Evolutionary conservation across 2,329 filamentous ascomycete genomes (phyloP).

Genomic region (Verruconis gallopava): DNA sequence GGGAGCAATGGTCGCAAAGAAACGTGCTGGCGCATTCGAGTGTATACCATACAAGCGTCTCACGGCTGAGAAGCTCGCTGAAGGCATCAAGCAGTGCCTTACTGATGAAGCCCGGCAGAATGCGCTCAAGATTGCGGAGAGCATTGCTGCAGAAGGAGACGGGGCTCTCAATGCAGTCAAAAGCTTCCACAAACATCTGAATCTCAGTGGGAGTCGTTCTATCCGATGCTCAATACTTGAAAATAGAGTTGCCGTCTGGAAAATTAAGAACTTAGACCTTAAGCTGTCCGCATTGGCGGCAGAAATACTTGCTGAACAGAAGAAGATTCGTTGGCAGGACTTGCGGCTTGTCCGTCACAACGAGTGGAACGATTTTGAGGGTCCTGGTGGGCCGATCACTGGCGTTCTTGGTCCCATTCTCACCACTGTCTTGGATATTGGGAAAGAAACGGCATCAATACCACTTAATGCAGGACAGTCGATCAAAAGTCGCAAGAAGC

Average conservation of each 20-base stretch:
- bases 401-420: constrained; percentile 59
- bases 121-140: constrained; percentile 45
- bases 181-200: constrained; percentile 50
- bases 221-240: constrained; percentile 55
- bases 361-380: constrained; percentile 26
- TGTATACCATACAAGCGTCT: constrained; percentile 55
- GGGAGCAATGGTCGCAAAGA: constrained; percentile 54
- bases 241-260: constrained; percentile 53
- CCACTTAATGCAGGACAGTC: constrained; percentile 49
- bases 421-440: constrained; percentile 54
- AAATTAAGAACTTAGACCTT: constrained; percentile 46
- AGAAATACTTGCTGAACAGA: constrained; percentile 47
- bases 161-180: constrained; percentile 57
- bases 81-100: constrained; percentile 58
- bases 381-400: constrained; percentile 27
- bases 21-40: constrained; percentile 50
- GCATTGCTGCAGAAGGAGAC: constrained; percentile 51
- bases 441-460: constrained; percentile 50
- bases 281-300: constrained; percentile 52
- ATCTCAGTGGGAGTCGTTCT: constrained; percentile 27
- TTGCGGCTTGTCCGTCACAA: constrained; percentile 38
- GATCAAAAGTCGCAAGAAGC: constrained; percentile 40
- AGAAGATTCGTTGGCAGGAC: constrained; percentile 50
- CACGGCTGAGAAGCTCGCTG: constrained; percentile 48
- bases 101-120: constrained; percentile 46